Evolutionary conservation across 2,329 filamentous ascomycete species (phyloP).

Genomic region (Juglanconis sp.): DNA sequence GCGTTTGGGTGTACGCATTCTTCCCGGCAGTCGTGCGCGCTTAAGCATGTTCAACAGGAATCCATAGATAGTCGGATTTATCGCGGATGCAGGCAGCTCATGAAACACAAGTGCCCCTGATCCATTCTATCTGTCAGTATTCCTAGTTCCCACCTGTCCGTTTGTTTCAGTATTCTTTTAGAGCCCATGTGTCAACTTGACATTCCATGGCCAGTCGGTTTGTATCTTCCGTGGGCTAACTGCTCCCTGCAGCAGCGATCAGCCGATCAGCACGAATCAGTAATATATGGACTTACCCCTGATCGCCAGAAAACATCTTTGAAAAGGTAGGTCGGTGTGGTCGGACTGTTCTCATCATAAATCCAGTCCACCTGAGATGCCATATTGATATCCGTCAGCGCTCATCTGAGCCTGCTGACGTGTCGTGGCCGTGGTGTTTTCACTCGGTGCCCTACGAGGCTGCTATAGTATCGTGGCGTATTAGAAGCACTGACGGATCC

Average conservation of each 20-base stretch:
- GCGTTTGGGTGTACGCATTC: not conserved
- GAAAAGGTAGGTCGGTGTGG: constrained; percentile 4
- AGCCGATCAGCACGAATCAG: not conserved
- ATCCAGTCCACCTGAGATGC: not conserved
- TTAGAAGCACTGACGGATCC: not conserved
- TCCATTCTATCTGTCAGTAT: too few species aligned
- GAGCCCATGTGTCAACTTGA: not conserved
- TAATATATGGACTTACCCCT: not conserved
- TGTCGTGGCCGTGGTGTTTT: not conserved
- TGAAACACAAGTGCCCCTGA: not conserved
- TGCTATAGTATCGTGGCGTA: not conserved
- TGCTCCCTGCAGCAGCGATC: not conserved
- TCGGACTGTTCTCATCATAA: not conserved
- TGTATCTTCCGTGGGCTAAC: not conserved
- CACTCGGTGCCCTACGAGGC: not conserved
- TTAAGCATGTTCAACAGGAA: not conserved
- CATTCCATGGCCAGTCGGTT: not conserved
- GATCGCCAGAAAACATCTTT: not conserved
- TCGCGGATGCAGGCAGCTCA: not conserved
- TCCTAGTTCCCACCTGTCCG: too few species aligned
- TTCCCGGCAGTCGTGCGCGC: not conserved
- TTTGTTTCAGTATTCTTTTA: too few species aligned
- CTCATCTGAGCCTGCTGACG: not conserved
- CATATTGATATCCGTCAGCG: not conserved
- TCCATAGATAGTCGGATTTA: not conserved